Conservation (phyloP, 2,329 filamentous ascomycete species). For the Dothideomycetes sp. region DNA sequence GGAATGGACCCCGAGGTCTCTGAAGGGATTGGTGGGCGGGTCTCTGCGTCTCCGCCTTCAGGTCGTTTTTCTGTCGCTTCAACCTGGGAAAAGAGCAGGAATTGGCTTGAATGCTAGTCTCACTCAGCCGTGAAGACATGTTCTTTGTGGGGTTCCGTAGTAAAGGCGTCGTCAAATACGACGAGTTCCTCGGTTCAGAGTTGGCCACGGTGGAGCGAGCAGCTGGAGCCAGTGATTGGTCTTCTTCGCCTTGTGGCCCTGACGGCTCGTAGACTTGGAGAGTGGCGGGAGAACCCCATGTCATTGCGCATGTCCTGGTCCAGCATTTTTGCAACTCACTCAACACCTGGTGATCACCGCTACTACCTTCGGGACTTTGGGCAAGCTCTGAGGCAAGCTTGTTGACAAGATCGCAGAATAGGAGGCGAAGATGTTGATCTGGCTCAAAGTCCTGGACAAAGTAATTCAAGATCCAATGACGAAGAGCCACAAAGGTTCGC, state of each 20-base stretch:
- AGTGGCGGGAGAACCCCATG: slow-evolving; percentile 72
- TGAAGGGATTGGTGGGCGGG: not conserved
- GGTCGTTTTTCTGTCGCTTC: slow-evolving; percentile 11
- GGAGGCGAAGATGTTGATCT: slow-evolving; percentile 61
- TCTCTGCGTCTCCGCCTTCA: slow-evolving; percentile 1
- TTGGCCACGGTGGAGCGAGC: too few species aligned
- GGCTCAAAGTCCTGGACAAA: slow-evolving; percentile 89
- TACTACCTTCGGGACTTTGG: slow-evolving; percentile 42
- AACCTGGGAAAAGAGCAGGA: slow-evolving; percentile 52
- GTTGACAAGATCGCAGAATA: slow-evolving; percentile 78
- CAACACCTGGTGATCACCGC: slow-evolving; percentile 72
- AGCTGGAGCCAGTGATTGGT: too few species aligned
- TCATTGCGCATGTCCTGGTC: slow-evolving; percentile 79
- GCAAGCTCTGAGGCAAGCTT: slow-evolving; percentile 45
- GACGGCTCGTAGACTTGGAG: slow-evolving; percentile 18
- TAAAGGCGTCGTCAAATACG: too few species aligned
- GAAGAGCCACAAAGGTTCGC: slow-evolving; percentile 84
- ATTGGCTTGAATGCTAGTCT: slow-evolving; percentile 48
- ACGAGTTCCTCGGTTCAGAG: slow-evolving; percentile 7
- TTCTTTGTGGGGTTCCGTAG: too few species aligned
- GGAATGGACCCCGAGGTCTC: slow-evolving; percentile 23
- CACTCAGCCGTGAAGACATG: slow-evolving; percentile 23
- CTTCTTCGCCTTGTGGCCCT: not conserved
- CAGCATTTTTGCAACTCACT: slow-evolving; percentile 95
- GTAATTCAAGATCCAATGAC: slow-evolving; percentile 98